phyloP scores from a whole-genome alignment of 2,329 filamentous ascomycete genomes.

The Phialemoniopsis sp. region DNA sequence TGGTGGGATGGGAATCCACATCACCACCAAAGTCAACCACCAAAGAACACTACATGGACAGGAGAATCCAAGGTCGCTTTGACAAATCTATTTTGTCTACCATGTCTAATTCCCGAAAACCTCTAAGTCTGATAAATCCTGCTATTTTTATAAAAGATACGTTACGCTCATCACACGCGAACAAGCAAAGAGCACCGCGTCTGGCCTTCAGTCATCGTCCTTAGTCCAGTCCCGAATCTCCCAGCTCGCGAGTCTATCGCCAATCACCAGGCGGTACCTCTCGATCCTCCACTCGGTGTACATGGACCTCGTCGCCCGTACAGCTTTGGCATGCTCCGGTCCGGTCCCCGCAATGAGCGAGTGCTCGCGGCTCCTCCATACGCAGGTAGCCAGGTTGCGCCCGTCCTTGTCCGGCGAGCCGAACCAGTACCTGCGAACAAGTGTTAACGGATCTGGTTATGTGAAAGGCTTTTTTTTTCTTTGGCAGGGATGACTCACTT shows the following conservation, averaged over 20 bases:
- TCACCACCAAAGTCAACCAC: too few relatives aligned
- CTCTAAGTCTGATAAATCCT: too few relatives aligned
- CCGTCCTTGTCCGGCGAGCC: conserved; percentile 65
- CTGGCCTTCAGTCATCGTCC: conserved; percentile 8
- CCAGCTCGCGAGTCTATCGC: conserved; percentile 62
- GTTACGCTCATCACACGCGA: neutral
- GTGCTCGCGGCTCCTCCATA: conserved; percentile 59
- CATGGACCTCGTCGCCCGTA: conserved; percentile 57
- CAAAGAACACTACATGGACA: too few relatives aligned
- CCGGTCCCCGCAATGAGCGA: conserved; percentile 56
- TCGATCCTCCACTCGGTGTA: conserved; percentile 68
- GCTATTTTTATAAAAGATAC: too few relatives aligned
- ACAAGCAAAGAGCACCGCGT: neutral
- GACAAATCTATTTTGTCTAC: too few relatives aligned
- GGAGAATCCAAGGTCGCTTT: too few relatives aligned
- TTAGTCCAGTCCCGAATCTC: conserved; percentile 55
- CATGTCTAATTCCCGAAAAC: too few relatives aligned
- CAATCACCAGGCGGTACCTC: conserved; percentile 64
- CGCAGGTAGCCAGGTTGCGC: conserved; percentile 77
- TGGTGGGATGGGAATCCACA: too few relatives aligned
- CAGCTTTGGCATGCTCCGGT: conserved; percentile 61
- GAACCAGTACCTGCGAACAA: conserved; percentile 72
- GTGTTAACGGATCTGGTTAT: conserved; percentile 1
- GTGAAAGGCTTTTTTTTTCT: conserved; percentile 1
- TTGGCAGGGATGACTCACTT: conserved; percentile 50